Evolutionary conservation across 2,329 filamentous ascomycete genomes (phyloP).

Genomic region (Colletotrichum paranaense): DNA sequence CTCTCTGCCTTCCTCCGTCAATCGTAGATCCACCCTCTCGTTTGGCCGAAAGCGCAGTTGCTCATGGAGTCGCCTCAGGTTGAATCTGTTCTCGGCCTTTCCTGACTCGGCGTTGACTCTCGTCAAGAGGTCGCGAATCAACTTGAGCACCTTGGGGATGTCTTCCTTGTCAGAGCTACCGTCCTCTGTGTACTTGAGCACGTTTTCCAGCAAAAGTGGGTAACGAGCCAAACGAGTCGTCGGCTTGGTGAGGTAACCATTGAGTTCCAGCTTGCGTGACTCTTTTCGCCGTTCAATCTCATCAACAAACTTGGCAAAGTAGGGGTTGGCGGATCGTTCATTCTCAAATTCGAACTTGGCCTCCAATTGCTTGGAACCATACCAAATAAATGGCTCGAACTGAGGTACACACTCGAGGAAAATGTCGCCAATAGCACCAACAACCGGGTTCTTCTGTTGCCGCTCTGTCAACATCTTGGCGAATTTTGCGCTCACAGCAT

Average conservation of each 20-base stretch:
- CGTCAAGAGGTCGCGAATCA: conserved; percentile 88
- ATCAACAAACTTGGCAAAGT: conserved; percentile 92
- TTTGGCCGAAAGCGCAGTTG: conserved; percentile 91
- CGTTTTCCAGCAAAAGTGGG: conserved; percentile 89
- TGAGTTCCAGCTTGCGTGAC: conserved; percentile 94
- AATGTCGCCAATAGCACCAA: conserved; percentile 90
- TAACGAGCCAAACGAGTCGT: conserved; percentile 96
- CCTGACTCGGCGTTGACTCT: conserved; percentile 95
- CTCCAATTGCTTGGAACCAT: conserved; percentile 94
- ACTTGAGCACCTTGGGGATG: conserved; percentile 86
- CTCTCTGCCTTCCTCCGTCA: conserved; percentile 93
- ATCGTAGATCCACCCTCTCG: conserved; percentile 91
- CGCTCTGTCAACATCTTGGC: conserved; percentile 89
- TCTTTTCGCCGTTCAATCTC: conserved; percentile 97
- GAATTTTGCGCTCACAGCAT: conserved; percentile 89
- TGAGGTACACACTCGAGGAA: conserved; percentile 92
- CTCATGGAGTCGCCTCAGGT: conserved; percentile 89
- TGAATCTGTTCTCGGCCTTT: conserved; percentile 98
- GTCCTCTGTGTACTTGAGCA: conserved; percentile 90
- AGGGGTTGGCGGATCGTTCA: conserved; percentile 86
- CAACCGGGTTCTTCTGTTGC: conserved; percentile 91
- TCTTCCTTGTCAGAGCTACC: conserved; percentile 91
- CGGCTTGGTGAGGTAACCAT: conserved; percentile 97
- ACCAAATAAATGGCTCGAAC: conserved; percentile 96
- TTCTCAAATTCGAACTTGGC: conserved; percentile 99